Evolutionary conservation across 75 land plant genomes (phyloP).

Genomic region (Cryptomeria japonica): DNA sequence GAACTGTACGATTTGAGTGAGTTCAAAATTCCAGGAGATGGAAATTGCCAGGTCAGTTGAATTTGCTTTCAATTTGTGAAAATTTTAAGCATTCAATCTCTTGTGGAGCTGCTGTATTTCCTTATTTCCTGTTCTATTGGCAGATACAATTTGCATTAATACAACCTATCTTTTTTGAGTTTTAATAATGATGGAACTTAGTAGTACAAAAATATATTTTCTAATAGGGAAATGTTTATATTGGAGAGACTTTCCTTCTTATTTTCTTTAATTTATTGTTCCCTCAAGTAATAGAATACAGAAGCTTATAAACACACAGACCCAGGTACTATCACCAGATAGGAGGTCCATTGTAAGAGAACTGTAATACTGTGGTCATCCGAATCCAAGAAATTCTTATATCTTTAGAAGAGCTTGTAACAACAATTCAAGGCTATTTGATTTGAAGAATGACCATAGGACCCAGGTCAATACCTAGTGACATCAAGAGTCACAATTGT

Average conservation of each 20-base stretch:
- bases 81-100: neutral
- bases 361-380: neutral
- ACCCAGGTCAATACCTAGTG: neutral
- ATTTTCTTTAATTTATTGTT: neutral
- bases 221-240: neutral
- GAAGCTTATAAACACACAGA: neutral
- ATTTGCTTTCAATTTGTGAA: neutral
- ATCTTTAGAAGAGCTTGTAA: neutral
- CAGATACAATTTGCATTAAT: neutral
- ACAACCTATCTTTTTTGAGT: neutral
- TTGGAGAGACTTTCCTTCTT: neutral
- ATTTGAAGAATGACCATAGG: neutral
- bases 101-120: neutral
- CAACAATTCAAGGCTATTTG: neutral
- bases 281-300: neutral
- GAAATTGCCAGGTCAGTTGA: constrained; percentile 86
- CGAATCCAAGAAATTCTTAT: neutral
- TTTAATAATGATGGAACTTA: neutral
- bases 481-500: no score
- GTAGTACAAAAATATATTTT: neutral
- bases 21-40: constrained; percentile 84
- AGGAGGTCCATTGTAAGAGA: neutral
- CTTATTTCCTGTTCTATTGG: neutral
- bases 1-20: constrained; percentile 64
- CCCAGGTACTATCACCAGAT: neutral